Base-by-base conservation (phyloP, 805 yeast species). In the Metschnikowia anglica region DNA sequence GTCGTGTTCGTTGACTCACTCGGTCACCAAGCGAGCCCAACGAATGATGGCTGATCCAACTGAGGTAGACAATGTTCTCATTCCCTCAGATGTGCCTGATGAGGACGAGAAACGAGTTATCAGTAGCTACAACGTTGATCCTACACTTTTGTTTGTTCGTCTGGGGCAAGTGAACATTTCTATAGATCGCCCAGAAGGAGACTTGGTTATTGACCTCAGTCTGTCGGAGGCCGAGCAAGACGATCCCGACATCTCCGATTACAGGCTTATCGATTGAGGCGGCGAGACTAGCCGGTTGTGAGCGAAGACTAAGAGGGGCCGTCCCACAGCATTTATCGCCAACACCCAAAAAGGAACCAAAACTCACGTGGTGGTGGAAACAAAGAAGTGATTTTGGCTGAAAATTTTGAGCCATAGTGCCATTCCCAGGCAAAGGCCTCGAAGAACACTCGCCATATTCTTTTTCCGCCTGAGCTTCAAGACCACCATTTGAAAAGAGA, bases 1-100 rank as follows among this genome's bases (percentile, higher is more conserved):
- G 19, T 55, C 61, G 16, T 85, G 91, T 56, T 60, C 62, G n/a
- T 63, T 85, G 34, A 56, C 57, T 27, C 91, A 85, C 60, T 59
- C 54, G 23, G 36, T 59, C 1, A 65, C 66, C 15, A 47, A 44
- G 34, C 35, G 65, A 13, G 56, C 57, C 2, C 70, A 65, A 43
- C 48, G 47, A 15, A 37, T 57, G 46, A 61, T 64, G 54, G 43
- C 48, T 23, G 49, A 51, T 16, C 51, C 51, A 48, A 31, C 46
- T 40, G 37, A 41, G 45, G 43, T 46, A 49, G 55, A 45, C 3
- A 57, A 49, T n/a, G 63, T 58, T 10, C 39, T 50, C 21, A 53
- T 55, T 15, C 52, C 49, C 8, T 39, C 44, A 5, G 56, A 48
- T n/a, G 54, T 43, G 9, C 43, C 49, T 3, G 56, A 49, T 26